These are phyloP conservation scores for Phaffia rhodozyma DNA, from an alignment of 1,284 basidiomycete genomes.

Conservation along the genomic window DNA sequence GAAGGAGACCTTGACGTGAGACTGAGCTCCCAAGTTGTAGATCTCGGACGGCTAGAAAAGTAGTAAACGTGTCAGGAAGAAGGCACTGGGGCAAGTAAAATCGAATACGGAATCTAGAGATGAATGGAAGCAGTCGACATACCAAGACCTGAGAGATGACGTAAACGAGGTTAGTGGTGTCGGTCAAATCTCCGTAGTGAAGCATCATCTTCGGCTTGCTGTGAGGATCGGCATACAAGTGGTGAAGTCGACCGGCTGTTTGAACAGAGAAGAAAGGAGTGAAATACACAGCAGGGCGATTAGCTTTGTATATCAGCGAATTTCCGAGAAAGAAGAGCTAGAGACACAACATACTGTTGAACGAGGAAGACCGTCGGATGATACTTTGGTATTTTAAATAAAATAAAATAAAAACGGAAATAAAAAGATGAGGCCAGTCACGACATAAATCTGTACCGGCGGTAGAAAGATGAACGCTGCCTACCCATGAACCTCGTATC, in stretches of 20 bases:
- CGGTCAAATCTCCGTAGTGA: conserved; percentile 69
- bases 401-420: neutral
- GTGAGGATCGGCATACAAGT: conserved; percentile 52
- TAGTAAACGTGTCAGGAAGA: neutral
- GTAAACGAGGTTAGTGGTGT: conserved; percentile 86
- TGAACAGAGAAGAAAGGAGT: too few relatives aligned
- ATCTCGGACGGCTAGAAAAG: conserved; percentile 63
- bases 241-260: conserved; percentile 60
- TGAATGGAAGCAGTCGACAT: conserved; percentile 3
- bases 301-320: too few relatives aligned
- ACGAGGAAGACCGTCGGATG: conserved; percentile 82
- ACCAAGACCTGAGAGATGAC: conserved; percentile 70
- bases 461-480: neutral
- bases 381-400: too few relatives aligned
- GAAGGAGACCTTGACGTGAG: conserved; percentile 91
- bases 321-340: too few relatives aligned
- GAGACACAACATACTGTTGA: conserved; percentile 48
- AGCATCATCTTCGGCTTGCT: conserved; percentile 53
- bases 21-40: conserved; percentile 92
- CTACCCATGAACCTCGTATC: conserved; percentile 69
- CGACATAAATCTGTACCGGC: neutral
- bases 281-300: too few relatives aligned
- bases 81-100: neutral
- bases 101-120: neutral
- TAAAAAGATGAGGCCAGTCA: neutral